These are phyloP conservation scores for Zanthoxylum bungeanum DNA, from an alignment of 345 rosid genomes.

Conservation along the genomic window DNA sequence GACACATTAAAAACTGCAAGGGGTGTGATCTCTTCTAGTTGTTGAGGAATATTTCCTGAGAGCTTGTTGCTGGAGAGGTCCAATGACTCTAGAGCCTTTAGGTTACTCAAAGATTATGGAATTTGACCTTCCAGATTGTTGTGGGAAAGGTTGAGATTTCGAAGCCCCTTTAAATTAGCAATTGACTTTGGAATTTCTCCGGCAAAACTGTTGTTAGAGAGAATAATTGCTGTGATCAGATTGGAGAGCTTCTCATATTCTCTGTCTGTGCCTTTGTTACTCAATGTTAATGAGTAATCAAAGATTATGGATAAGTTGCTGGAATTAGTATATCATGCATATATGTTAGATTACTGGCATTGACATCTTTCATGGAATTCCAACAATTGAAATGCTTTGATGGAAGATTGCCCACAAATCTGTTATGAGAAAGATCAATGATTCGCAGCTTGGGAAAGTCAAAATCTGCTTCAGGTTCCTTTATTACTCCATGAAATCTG, in stretches of 20 bases:
- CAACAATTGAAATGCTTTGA: conserved; percentile 7
- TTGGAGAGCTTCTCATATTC: neutral
- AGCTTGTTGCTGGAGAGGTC: conserved; percentile 8
- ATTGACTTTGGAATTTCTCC: conserved; percentile 8
- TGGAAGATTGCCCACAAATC: conserved; percentile 13
- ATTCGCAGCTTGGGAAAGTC: conserved; percentile 5
- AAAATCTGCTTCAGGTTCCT: neutral
- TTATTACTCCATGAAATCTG: neutral
- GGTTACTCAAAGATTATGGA: neutral
- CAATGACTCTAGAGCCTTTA: conserved; percentile 4
- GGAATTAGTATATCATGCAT: neutral
- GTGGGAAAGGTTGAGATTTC: neutral
- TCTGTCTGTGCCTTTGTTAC: neutral
- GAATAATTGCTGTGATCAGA: neutral
- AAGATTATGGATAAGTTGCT: neutral
- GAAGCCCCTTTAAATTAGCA: neutral
- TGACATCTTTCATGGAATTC: conserved; percentile 22
- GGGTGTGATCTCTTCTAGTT: neutral
- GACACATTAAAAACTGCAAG: conserved; percentile 6
- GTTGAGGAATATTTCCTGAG: conserved; percentile 6
- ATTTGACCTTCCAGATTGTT: neutral
- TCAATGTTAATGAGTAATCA: neutral
- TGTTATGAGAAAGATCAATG: conserved; percentile 20
- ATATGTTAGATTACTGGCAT: neutral
- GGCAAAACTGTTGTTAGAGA: neutral